phyloP scores from a whole-genome alignment of 306 rosid genomes.

The Sesbania bispinosa region DNA sequence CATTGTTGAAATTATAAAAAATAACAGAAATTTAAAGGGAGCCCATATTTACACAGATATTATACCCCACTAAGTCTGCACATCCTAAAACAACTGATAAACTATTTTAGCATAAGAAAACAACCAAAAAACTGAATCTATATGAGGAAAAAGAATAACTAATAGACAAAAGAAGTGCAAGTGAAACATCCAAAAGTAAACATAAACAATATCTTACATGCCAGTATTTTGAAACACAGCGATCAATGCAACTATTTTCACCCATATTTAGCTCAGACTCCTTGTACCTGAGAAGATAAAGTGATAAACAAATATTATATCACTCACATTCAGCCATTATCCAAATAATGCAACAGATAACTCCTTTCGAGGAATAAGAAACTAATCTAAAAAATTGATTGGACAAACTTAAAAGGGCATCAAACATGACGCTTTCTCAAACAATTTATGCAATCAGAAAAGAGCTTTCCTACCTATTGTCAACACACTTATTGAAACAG shows the following conservation, averaged over 20 bases:
- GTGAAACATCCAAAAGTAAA: neutral
- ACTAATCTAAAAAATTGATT: constrained; percentile 1
- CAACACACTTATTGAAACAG: constrained; percentile 89
- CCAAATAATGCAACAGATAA: neutral
- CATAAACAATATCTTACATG: constrained; percentile 53
- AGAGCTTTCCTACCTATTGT: constrained; percentile 63
- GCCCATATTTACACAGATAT: constrained; percentile 3
- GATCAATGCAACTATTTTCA: constrained; percentile 96
- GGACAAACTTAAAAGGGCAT: neutral
- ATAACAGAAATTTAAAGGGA: constrained; percentile 4
- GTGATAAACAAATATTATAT: neutral
- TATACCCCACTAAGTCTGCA: neutral
- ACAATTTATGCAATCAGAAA: neutral
- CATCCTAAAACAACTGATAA: neutral
- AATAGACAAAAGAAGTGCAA: neutral
- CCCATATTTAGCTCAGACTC: constrained; percentile 97
- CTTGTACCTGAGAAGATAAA: constrained; percentile 69
- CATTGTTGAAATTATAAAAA: neutral
- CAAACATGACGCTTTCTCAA: neutral
- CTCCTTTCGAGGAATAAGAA: neutral
- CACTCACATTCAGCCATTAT: neutral
- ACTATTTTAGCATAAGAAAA: neutral
- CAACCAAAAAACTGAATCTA: neutral
- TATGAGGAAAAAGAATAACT: neutral
- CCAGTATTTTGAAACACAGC: constrained; percentile 98